Conservation (phyloP, 768 basidiomycete genomes). For the Kwoniella bestiolae region DNA sequence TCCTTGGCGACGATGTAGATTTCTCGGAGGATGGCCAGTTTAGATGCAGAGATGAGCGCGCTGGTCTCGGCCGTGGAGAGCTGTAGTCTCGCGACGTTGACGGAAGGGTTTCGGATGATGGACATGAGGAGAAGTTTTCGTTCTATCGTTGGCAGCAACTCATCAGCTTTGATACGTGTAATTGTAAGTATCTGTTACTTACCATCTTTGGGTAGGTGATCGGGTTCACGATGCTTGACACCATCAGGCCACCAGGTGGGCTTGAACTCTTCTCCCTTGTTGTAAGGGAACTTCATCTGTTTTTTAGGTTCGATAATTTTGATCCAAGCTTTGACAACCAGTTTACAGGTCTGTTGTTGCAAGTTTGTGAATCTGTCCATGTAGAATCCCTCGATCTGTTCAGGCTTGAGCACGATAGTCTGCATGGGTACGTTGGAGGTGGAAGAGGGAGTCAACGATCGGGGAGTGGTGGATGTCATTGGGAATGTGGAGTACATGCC, state of each 20-base stretch:
- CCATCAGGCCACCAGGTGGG: slow-evolving; percentile 59
- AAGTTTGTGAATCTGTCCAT: slow-evolving; percentile 49
- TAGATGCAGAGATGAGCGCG: slow-evolving; percentile 52
- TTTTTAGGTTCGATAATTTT: slow-evolving; percentile 60
- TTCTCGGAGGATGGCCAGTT: slow-evolving; percentile 52
- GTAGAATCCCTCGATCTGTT: slow-evolving; percentile 51
- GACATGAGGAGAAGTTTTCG: slow-evolving; percentile 53
- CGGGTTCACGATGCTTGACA: slow-evolving; percentile 59
- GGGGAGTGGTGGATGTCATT: slow-evolving; percentile 36
- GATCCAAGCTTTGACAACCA: slow-evolving; percentile 59
- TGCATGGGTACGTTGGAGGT: slow-evolving; percentile 22
- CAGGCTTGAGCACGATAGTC: slow-evolving; percentile 42
- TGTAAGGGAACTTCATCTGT: slow-evolving; percentile 58
- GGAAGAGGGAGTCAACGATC: slow-evolving; percentile 34
- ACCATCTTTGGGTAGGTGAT: slow-evolving; percentile 59
- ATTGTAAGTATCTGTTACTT: slow-evolving; percentile 35
- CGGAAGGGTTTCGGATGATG: slow-evolving; percentile 50
- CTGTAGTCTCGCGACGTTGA: slow-evolving; percentile 54
- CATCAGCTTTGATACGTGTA: too few relatives aligned
- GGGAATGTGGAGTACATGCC: slow-evolving; percentile 43
- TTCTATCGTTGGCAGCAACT: too few relatives aligned
- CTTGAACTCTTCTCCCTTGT: slow-evolving; percentile 57
- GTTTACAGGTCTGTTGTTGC: slow-evolving; percentile 57
- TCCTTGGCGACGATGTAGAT: slow-evolving; percentile 57
- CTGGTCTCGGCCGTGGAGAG: slow-evolving; percentile 52